Percentiles rank a stretch among this genome's conserved stretches.
These are phyloP conservation scores for Fusarium sp. DNA, from an alignment of 2,329 filamentous ascomycete genomes.

Conservation along the genomic window DNA sequence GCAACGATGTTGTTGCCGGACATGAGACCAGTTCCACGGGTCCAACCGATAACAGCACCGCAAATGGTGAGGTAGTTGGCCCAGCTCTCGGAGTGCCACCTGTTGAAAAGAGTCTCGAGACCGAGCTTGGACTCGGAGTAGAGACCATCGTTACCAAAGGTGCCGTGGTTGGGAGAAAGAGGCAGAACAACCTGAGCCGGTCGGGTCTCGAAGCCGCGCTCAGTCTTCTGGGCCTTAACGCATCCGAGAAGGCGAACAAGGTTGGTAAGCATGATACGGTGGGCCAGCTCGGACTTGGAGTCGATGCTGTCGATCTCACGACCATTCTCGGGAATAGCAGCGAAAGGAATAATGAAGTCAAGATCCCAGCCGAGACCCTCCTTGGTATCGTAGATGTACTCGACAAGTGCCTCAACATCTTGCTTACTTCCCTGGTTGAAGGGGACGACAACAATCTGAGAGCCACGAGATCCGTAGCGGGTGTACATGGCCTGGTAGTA, in stretches of 20 bases:
- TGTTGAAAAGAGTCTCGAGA: constrained; percentile 96
- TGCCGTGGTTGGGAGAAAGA: constrained; percentile 97
- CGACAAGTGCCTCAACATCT: constrained; percentile 91
- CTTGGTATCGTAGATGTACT: constrained; percentile 98
- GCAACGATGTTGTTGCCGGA: constrained; percentile 97
- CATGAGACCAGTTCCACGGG: constrained; percentile 97
- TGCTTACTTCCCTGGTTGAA: constrained; percentile 99
- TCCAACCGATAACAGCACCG: constrained; percentile 98
- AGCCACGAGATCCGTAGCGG: constrained; percentile 91
- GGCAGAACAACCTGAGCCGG: constrained; percentile 97
- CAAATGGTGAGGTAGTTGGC: constrained; percentile 97
- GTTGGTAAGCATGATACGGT: constrained; percentile 99
- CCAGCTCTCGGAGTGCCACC: constrained; percentile 99
- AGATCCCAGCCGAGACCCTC: constrained; percentile 98
- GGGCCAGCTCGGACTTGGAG: constrained; percentile 96
- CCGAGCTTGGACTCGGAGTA: constrained; percentile 99
- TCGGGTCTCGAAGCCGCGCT: constrained; percentile 90
- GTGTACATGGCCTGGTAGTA: constrained; percentile 99
- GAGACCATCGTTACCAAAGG: constrained; percentile 96
- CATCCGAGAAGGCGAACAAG: constrained; percentile 88
- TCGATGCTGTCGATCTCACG: constrained; percentile 97
- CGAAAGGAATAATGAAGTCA: constrained; percentile 95
- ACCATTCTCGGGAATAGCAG: constrained; percentile 96
- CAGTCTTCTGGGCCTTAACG: constrained; percentile 91
- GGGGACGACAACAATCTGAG: constrained; percentile 96